Percentiles rank a stretch among this genome's conserved stretches.
Conservation (phyloP, 2,329 filamentous ascomycete species). For the Talaromyces sp. region DNA sequence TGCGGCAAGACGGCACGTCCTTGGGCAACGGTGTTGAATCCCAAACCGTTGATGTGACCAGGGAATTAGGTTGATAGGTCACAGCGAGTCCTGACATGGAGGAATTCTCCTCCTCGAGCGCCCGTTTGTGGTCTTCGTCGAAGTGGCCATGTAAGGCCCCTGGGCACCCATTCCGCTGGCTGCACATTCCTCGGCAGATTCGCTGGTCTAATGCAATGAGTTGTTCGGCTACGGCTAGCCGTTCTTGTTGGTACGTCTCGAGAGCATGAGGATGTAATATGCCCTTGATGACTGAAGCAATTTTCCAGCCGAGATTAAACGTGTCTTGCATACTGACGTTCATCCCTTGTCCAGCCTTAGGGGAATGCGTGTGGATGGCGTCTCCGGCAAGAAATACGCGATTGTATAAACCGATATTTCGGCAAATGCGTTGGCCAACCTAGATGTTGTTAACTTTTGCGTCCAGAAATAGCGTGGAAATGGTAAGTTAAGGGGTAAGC, state of each 20-base stretch:
- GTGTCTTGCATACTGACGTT: conserved; percentile 32
- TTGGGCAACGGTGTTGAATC: too few relatives aligned
- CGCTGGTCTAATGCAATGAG: conserved; percentile 35
- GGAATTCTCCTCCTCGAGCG: conserved; percentile 33
- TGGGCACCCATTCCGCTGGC: conserved; percentile 40
- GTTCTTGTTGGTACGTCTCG: conserved; percentile 24
- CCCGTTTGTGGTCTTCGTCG: conserved; percentile 56
- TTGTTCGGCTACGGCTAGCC: conserved; percentile 24
- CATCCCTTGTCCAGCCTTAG: conserved; percentile 26
- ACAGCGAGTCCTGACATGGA: neutral
- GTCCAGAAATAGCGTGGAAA: too few relatives aligned
- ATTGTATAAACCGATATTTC: neutral
- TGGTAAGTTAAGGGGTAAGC: neutral
- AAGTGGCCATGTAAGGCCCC: conserved; percentile 26
- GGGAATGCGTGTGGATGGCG: conserved; percentile 25
- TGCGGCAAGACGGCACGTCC: too few relatives aligned
- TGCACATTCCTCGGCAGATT: conserved; percentile 36
- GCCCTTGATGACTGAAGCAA: conserved; percentile 21
- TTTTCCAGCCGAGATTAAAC: conserved; percentile 31
- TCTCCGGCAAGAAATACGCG: neutral
- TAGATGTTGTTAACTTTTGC: neutral
- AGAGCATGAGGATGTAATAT: conserved; percentile 19
- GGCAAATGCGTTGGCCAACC: neutral
- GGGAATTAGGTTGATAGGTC: neutral
- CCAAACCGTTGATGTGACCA: neutral